A percentile compares a stretch with the other conserved stretches of the same genome.
Conservation (phyloP, 2,329 filamentous ascomycete species). For the Colletotrichum lini region DNA sequence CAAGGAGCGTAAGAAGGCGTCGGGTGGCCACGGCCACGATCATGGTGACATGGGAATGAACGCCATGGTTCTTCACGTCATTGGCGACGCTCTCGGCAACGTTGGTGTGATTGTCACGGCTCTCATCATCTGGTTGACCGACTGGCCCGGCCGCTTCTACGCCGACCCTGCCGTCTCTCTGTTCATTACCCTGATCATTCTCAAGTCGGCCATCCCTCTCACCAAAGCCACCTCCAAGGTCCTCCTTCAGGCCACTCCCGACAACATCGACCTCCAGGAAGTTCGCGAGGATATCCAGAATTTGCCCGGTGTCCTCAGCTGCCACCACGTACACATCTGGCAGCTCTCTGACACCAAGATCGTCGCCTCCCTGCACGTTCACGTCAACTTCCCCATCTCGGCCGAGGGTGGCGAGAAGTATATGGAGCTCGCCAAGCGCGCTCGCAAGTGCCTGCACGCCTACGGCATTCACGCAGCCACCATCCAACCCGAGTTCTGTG, state of each 20-base stretch:
- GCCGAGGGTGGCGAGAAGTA: slow-evolving; percentile 84
- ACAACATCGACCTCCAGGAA: slow-evolving; percentile 88
- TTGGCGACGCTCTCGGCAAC: slow-evolving; percentile 89
- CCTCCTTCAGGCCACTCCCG: slow-evolving; percentile 92
- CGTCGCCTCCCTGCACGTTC: slow-evolving; percentile 92
- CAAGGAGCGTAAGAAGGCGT: slow-evolving; percentile 75
- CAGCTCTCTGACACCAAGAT: slow-evolving; percentile 96
- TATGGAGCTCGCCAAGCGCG: slow-evolving; percentile 88
- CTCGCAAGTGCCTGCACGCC: slow-evolving; percentile 90
- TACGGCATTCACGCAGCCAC: slow-evolving; percentile 98
- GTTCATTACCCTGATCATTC: slow-evolving; percentile 87
- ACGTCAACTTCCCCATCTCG: slow-evolving; percentile 91
- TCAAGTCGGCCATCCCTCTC: slow-evolving; percentile 82
- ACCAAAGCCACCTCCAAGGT: slow-evolving; percentile 88
- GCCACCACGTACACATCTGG: slow-evolving; percentile 98
- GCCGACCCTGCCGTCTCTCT: slow-evolving; percentile 93
- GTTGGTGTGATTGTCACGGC: slow-evolving; percentile 88
- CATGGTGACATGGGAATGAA: slow-evolving; percentile 97
- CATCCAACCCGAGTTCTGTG: slow-evolving; percentile 92
- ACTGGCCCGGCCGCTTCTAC: slow-evolving; percentile 86
- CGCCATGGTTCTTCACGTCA: slow-evolving; percentile 81
- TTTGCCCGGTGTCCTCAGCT: slow-evolving; percentile 88
- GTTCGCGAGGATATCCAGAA: slow-evolving; percentile 92
- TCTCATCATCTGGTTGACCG: slow-evolving; percentile 91
- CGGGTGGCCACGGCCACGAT: slow-evolving; percentile 79